Percentiles rank a stretch among this genome's conserved stretches.
Conservation (phyloP, 2,329 filamentous ascomycete genomes). For the Trichophyton mentagrophytes region DNA sequence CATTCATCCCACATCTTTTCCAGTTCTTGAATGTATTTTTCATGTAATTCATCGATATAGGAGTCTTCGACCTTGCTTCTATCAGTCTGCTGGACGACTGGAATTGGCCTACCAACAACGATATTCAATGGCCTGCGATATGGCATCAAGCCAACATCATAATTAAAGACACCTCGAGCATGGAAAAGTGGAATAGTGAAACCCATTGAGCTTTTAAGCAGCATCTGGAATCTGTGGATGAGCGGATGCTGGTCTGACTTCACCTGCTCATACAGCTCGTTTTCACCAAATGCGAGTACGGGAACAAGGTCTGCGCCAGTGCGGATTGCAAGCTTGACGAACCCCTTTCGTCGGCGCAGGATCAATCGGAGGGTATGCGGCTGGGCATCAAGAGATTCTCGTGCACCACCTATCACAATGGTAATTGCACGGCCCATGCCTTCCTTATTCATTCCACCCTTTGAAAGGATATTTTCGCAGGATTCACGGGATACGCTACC, state of each 20-base stretch:
- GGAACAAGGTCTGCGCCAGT: constrained; percentile 91
- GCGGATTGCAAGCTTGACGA: constrained; percentile 82
- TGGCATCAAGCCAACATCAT: constrained; percentile 92
- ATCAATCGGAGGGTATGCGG: constrained; percentile 67
- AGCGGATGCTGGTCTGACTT: constrained; percentile 62
- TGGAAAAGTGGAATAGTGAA: constrained; percentile 89
- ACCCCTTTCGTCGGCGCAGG: constrained; percentile 73
- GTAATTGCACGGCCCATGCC: constrained; percentile 94
- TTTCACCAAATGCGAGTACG: constrained; percentile 86
- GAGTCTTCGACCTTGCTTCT: constrained; percentile 52
- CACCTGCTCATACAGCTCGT: constrained; percentile 88
- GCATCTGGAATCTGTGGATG: constrained; percentile 69
- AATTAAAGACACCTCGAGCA: constrained; percentile 88
- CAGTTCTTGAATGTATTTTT: constrained; percentile 56
- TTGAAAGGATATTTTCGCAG: constrained; percentile 75
- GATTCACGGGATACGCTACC: constrained; percentile 82
- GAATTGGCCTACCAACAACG: constrained; percentile 73
- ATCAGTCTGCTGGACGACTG: constrained; percentile 47
- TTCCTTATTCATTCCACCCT: constrained; percentile 61
- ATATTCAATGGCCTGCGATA: constrained; percentile 80
- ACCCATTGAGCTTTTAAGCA: constrained; percentile 72
- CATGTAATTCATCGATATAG: constrained; percentile 71
- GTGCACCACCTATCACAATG: constrained; percentile 84
- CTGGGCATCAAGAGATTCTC: constrained; percentile 79
- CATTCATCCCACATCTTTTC: constrained; percentile 35